Conservation (phyloP, 371 early-diverging fungal species). For the Mortierella sp. region DNA sequence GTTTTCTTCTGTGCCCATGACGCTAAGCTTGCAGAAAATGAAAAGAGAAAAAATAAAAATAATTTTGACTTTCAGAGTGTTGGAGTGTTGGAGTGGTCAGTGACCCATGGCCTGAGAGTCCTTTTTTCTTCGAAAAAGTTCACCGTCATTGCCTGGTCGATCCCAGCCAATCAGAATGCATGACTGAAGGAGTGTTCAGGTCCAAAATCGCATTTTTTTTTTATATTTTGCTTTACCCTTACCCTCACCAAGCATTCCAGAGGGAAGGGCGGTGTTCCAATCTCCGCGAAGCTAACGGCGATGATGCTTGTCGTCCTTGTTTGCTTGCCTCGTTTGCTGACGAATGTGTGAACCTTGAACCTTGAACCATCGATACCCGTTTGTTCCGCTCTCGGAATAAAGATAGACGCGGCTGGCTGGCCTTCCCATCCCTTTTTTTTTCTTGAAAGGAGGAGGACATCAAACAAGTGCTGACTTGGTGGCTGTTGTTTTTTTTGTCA, state of each 20-base stretch:
- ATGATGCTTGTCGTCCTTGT: not conserved
- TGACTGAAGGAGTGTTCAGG: not conserved
- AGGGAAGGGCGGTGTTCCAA: not conserved
- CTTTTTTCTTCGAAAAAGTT: not conserved
- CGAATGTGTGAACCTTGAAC: not conserved
- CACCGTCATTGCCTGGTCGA: not conserved
- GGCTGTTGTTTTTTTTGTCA: not conserved
- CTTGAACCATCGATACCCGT: not conserved
- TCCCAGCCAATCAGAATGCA: not conserved
- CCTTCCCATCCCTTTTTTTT: no score
- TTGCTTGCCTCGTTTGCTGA: not conserved
- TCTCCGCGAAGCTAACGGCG: not conserved
- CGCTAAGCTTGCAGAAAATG: not conserved
- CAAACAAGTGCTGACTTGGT: not conserved
- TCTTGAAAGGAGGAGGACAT: not conserved
- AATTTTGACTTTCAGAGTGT: not conserved
- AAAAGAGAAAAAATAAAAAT: not conserved
- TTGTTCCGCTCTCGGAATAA: conserved; percentile 2
- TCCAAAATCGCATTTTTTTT: not conserved
- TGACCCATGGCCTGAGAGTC: no score
- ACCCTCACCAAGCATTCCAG: not conserved
- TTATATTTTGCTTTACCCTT: not conserved
- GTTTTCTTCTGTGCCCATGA: not conserved
- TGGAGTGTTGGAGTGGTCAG: not conserved
- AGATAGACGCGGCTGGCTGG: conserved; percentile 1